Percentiles rank a stretch among this genome's conserved stretches.
Evolutionary conservation across 2,329 filamentous ascomycete species (phyloP).

Genomic region (Phialophora macrospora): DNA sequence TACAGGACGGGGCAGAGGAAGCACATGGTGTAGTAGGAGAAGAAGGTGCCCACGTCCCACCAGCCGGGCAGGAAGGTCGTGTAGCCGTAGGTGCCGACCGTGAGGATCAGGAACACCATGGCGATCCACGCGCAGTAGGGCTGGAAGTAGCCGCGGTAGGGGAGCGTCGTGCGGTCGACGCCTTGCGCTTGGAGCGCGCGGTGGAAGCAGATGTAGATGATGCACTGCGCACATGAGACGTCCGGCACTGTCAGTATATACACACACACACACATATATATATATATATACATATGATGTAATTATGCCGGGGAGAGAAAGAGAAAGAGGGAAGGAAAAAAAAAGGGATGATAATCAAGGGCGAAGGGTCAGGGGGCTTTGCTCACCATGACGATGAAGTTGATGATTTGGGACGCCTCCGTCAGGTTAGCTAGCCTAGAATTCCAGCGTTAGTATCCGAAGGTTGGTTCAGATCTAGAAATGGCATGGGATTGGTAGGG

Average conservation of each 20-base stretch:
- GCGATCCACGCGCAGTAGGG: slow-evolving; percentile 57
- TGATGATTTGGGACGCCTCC: slow-evolving; percentile 51
- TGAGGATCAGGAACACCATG: slow-evolving; percentile 61
- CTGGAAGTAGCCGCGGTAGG: slow-evolving; percentile 65
- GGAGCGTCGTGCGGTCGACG: slow-evolving; percentile 58
- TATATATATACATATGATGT: too few relatives aligned
- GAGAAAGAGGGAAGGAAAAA: too few relatives aligned
- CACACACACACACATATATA: too few relatives aligned
- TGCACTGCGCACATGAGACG: slow-evolving; percentile 44
- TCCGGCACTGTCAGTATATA: too few relatives aligned
- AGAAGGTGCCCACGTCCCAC: slow-evolving; percentile 68
- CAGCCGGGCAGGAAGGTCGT: slow-evolving; percentile 66
- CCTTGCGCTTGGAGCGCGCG: slow-evolving; percentile 58
- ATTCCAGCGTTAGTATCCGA: too few relatives aligned
- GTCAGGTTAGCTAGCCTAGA: slow-evolving; percentile 56
- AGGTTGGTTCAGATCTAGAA: background rate
- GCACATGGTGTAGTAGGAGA: slow-evolving; percentile 54
- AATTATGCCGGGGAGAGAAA: too few relatives aligned
- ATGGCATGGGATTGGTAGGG: too few relatives aligned
- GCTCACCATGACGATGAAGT: slow-evolving; percentile 62
- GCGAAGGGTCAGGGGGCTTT: background rate
- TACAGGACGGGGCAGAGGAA: slow-evolving; percentile 25
- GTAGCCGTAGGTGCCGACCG: slow-evolving; percentile 74
- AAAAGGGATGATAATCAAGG: background rate
- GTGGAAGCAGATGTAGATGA: slow-evolving; percentile 66